These are phyloP conservation scores for Fusarium sp. DNA, from an alignment of 2,329 filamentous ascomycete genomes.

Conservation along the genomic window DNA sequence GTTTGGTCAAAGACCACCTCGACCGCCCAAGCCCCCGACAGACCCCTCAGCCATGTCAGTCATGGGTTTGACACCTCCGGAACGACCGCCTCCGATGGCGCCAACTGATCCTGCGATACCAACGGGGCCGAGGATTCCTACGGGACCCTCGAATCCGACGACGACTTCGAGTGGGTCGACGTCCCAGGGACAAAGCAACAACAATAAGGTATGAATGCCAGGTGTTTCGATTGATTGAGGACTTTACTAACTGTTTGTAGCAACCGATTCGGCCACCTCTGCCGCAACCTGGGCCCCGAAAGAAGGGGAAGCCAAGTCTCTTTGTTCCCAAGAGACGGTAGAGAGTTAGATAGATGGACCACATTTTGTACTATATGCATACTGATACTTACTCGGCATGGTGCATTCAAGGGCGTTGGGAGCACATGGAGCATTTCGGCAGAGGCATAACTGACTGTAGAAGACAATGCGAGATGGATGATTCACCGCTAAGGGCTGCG, in stretches of 20 bases:
- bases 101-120: conserved; percentile 24
- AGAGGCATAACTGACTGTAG: background rate
- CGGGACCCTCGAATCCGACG: conserved; percentile 10
- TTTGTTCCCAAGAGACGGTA: conserved; percentile 56
- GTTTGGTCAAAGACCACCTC: conserved; percentile 47
- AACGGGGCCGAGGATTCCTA: conserved; percentile 24
- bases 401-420: conserved; percentile 38
- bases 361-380: conserved; percentile 22
- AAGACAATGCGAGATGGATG: background rate
- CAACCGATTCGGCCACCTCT: conserved; percentile 31
- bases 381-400: conserved; percentile 9
- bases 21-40: conserved; percentile 46
- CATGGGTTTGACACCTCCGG: conserved; percentile 59
- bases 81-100: conserved; percentile 51
- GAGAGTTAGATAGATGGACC: background rate
- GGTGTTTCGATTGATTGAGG: background rate
- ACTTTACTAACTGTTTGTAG: conserved; percentile 29
- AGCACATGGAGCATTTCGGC: conserved; percentile 8
- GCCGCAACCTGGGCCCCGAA: conserved; percentile 46
- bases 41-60: conserved; percentile 66
- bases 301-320: conserved; percentile 56
- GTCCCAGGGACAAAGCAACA: conserved; percentile 26
- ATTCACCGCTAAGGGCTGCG: background rate
- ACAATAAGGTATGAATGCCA: conserved; percentile 38
- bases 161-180: conserved; percentile 38